A percentile compares a stretch with the other conserved stretches of the same genome.
Evolutionary conservation across 164 flowering plant genomes (phyloP).

Genomic region (Tetracentron sinense): DNA sequence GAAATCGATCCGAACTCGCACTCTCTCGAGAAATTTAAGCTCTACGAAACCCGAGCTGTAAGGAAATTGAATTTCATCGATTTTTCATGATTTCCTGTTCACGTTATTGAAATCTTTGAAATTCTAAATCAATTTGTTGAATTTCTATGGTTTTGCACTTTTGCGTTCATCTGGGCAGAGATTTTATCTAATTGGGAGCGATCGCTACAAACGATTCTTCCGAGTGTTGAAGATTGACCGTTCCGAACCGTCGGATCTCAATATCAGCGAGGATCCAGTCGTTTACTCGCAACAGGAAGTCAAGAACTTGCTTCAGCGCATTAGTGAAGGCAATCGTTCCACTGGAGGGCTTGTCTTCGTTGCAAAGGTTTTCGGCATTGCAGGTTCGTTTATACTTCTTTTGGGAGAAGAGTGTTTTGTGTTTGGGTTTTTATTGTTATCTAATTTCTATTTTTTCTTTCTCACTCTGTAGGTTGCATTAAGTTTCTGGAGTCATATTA

Average conservation of each 20-base stretch:
- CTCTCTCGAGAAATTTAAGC: conserved; percentile 86
- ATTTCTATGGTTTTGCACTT: background rate
- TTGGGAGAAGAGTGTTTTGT: background rate
- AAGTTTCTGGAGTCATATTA: conserved; percentile 94
- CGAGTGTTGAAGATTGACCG: conserved; percentile 94
- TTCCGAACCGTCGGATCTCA: conserved; percentile 86
- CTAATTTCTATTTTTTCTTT: background rate
- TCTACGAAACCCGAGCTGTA: conserved; percentile 89
- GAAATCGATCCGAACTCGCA: conserved; percentile 55
- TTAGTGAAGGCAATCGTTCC: conserved; percentile 86
- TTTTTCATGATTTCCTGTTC: background rate
- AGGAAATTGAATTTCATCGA: conserved; percentile 1
- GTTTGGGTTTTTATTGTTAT: background rate
- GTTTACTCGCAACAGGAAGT: conserved; percentile 90
- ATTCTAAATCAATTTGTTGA: background rate
- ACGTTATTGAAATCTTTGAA: background rate
- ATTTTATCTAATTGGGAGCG: conserved; percentile 88
- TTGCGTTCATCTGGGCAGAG: conserved; percentile 41
- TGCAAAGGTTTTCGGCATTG: conserved; percentile 84
- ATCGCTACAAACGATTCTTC: conserved; percentile 66
- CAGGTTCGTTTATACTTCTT: conserved; percentile 41
- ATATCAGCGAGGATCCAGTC: conserved; percentile 93
- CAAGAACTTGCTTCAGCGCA: conserved; percentile 80
- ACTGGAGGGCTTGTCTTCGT: conserved; percentile 82
- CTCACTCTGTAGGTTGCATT: conserved; percentile 61